phyloP scores from a whole-genome alignment of 1,284 basidiomycete species.

The Phlebopus sp. region DNA sequence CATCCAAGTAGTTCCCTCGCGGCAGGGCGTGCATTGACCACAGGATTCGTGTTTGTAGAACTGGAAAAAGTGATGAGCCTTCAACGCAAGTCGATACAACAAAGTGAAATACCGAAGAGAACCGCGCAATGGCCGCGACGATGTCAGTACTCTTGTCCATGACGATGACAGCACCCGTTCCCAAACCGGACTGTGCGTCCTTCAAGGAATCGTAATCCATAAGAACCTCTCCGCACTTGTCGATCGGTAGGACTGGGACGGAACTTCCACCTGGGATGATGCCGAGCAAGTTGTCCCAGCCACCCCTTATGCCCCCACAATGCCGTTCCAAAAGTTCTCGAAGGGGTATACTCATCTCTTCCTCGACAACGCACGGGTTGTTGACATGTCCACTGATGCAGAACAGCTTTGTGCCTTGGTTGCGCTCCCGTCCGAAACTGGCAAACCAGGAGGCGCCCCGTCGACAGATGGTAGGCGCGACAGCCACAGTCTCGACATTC shows the following conservation, averaged over 20 bases:
- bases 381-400: conserved; percentile 98
- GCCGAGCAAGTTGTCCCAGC: conserved; percentile 95
- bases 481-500: conserved; percentile 97
- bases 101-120: conserved; percentile 63
- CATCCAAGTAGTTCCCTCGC: conserved; percentile 98
- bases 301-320: conserved; percentile 91
- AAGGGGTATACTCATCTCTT: conserved; percentile 98
- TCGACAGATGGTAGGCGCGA: conserved; percentile 94
- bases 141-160: conserved; percentile 99
- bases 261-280: conserved; percentile 95
- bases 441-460: conserved; percentile 94
- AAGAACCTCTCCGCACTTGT: conserved; percentile 79
- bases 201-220: conserved; percentile 99
- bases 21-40: conserved; percentile 96
- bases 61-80: conserved; percentile 29
- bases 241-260: conserved; percentile 89
- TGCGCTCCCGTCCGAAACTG: conserved; percentile 87
- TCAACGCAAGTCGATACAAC: neutral
- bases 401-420: conserved; percentile 95
- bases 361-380: conserved; percentile 97
- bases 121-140: conserved; percentile 89
- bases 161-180: conserved; percentile 97
- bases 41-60: conserved; percentile 99
- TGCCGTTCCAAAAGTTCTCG: conserved; percentile 95
- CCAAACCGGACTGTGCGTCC: conserved; percentile 91